These are phyloP conservation scores for Phytophthora cryptogea DNA, from an alignment of 352 stramenopile species.

Conservation along the genomic window DNA sequence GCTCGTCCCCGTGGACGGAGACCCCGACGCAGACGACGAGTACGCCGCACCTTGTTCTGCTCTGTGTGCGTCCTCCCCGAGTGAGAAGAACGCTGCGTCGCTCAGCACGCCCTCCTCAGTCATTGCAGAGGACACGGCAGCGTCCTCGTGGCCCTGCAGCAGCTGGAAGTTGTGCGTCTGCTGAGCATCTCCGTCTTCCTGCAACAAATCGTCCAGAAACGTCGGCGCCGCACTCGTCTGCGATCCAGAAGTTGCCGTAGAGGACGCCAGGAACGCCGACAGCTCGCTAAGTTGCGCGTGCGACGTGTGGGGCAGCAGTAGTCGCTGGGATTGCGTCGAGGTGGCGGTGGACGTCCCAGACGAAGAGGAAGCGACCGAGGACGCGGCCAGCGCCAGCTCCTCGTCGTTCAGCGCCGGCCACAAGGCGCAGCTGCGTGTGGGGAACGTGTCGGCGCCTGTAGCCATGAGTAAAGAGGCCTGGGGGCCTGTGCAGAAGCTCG, in stretches of 20 bases:
- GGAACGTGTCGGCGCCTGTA: conserved; percentile 15
- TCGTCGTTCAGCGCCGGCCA: conserved; percentile 26
- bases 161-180: conserved; percentile 15
- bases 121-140: conserved; percentile 11
- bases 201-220: conserved; percentile 56
- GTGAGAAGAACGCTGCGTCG: conserved; percentile 25
- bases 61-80: conserved; percentile 15
- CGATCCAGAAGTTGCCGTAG: conserved; percentile 1
- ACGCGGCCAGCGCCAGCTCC: conserved; percentile 7
- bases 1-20: conserved; percentile 14
- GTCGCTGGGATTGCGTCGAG: conserved; percentile 6
- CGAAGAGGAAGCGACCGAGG: not conserved
- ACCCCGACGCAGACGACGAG: conserved; percentile 21
- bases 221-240: conserved; percentile 13
- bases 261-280: conserved; percentile 34
- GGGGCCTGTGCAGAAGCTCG: not conserved
- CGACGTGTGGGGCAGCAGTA: conserved; percentile 8
- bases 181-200: conserved; percentile 29
- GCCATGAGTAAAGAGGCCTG: conserved; percentile 8
- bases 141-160: conserved; percentile 18
- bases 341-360: conserved; percentile 2
- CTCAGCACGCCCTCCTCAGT: conserved; percentile 16
- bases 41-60: conserved; percentile 13
- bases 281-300: conserved; percentile 33
- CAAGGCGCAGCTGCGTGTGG: conserved; percentile 10